phyloP scores from a whole-genome alignment of 805 yeast genomes.

The Lipomyces mesembrius region DNA sequence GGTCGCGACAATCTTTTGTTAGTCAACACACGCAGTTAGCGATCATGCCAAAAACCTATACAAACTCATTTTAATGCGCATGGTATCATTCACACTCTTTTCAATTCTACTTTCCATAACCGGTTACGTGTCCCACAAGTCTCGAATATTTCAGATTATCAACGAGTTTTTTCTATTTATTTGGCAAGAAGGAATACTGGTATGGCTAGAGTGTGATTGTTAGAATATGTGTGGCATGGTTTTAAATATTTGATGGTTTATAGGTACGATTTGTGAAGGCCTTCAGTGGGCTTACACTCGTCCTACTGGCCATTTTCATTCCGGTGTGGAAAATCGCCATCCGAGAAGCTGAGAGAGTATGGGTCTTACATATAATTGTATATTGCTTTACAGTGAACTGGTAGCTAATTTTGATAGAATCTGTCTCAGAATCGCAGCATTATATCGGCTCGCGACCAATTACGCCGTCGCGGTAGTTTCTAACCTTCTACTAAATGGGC shows the following conservation, averaged over 20 bases:
- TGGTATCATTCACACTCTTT: slow-evolving; percentile 8
- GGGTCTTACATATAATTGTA: not conserved
- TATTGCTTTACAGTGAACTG: not conserved
- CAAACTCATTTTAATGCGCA: slow-evolving; percentile 22
- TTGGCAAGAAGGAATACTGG: slow-evolving; percentile 24
- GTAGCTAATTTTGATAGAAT: slow-evolving; percentile 8
- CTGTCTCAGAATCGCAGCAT: slow-evolving; percentile 1
- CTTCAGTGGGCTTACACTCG: slow-evolving; percentile 21
- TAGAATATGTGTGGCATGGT: not conserved
- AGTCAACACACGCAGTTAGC: not conserved
- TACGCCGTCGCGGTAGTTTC: slow-evolving; percentile 41
- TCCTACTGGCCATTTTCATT: slow-evolving; percentile 23
- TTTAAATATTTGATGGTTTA: not conserved
- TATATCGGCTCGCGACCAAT: slow-evolving; percentile 41
- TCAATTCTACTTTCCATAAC: slow-evolving; percentile 25
- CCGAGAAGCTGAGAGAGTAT: slow-evolving; percentile 28
- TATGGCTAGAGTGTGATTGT: slow-evolving; percentile 2
- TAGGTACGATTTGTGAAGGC: slow-evolving; percentile 28
- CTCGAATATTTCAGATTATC: slow-evolving; percentile 15
- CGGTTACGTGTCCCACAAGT: slow-evolving; percentile 33
- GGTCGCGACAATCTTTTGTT: not conserved
- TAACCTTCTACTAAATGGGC: slow-evolving; percentile 11
- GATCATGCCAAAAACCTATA: not conserved
- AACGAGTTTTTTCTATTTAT: slow-evolving; percentile 1
- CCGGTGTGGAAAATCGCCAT: slow-evolving; percentile 31